Conservation (phyloP, 2,329 filamentous ascomycete species). For the Ophiostoma sp. region DNA sequence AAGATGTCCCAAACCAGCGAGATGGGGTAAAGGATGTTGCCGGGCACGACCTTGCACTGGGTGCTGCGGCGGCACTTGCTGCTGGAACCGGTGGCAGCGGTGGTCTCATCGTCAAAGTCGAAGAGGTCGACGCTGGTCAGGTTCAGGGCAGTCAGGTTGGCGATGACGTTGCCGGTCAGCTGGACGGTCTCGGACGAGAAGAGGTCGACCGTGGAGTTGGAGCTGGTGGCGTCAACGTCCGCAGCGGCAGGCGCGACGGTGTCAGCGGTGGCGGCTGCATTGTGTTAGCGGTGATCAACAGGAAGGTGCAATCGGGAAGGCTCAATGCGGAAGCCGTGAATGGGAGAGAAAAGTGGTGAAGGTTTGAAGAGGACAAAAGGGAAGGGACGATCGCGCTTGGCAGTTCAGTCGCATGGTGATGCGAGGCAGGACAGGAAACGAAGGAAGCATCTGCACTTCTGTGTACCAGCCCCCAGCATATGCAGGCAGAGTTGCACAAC, state of each 20-base stretch:
- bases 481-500: not conserved
- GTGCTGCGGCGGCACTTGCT: slow-evolving; percentile 12
- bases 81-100: not conserved
- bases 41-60: slow-evolving; percentile 40
- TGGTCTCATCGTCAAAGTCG: slow-evolving; percentile 18
- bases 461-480: not conserved
- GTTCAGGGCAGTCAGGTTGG: slow-evolving; percentile 29
- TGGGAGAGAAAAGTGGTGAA: not conserved
- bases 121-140: slow-evolving; percentile 28
- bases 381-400: not conserved
- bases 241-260: slow-evolving; percentile 28
- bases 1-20: slow-evolving; percentile 48
- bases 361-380: not conserved
- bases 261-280: slow-evolving; percentile 24
- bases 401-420: not conserved
- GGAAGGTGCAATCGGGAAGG: not conserved
- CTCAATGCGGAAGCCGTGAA: not conserved
- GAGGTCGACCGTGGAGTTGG: slow-evolving; percentile 20
- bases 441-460: not conserved
- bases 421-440: not conserved
- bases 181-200: slow-evolving; percentile 32
- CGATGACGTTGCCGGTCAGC: slow-evolving; percentile 29
- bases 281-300: not conserved
- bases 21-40: slow-evolving; percentile 56
- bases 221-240: slow-evolving; percentile 5